Evolutionary conservation across 371 early-diverging fungal species (phyloP).

Genomic region (Ordospora pajunii): DNA sequence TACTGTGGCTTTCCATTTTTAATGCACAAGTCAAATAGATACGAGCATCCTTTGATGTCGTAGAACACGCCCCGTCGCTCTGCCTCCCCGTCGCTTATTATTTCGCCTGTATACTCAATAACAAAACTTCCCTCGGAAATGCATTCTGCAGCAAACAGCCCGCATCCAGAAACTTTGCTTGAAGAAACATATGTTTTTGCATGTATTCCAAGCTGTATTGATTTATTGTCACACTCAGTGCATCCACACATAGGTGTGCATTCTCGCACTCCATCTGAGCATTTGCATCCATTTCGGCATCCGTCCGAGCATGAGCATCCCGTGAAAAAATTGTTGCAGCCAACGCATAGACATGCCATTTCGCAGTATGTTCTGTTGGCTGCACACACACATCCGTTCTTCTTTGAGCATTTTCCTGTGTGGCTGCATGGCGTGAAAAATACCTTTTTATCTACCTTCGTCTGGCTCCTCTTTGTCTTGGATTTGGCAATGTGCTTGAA

Average conservation of each 20-base stretch:
- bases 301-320: constrained; percentile 1
- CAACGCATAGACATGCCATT: constrained; percentile 35
- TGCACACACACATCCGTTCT: constrained; percentile 35
- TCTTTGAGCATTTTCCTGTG: constrained; percentile 26
- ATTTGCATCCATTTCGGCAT: constrained; percentile 24
- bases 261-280: constrained; percentile 23
- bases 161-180: constrained; percentile 65
- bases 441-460: not conserved
- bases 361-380: constrained; percentile 37
- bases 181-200: constrained; percentile 7
- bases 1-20: not conserved
- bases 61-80: constrained; percentile 54
- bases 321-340: constrained; percentile 31
- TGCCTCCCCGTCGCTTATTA: constrained; percentile 64
- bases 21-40: constrained; percentile 50
- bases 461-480: not conserved
- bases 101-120: constrained; percentile 76
- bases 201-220: not conserved
- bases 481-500: not conserved
- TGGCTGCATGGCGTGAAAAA: constrained; percentile 41
- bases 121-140: constrained; percentile 66
- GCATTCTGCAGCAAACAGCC: constrained; percentile 64
- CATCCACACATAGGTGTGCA: constrained; percentile 32
- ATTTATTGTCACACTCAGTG: constrained; percentile 13
- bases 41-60: constrained; percentile 45